Percentiles rank a stretch among this genome's conserved stretches.
Evolutionary conservation across 2,329 filamentous ascomycete genomes (phyloP).

Genomic region (Monilinia polystroma): DNA sequence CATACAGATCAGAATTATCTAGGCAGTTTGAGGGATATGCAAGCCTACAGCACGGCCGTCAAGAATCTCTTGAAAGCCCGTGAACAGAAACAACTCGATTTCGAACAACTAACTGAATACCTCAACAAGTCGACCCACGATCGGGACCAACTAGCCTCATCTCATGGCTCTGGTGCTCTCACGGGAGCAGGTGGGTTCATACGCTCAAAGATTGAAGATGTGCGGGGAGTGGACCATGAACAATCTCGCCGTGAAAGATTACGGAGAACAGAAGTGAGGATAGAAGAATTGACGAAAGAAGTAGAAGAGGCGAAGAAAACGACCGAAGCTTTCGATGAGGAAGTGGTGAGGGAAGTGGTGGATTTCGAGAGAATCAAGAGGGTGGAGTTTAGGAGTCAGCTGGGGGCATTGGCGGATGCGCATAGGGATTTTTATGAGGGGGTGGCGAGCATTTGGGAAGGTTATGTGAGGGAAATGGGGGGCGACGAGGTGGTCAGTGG

Average conservation of each 20-base stretch:
- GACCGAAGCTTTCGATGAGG: constrained; percentile 91
- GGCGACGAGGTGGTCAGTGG: neutral
- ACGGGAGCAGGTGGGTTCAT: constrained; percentile 83
- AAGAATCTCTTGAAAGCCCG: constrained; percentile 87
- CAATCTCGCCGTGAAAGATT: constrained; percentile 82
- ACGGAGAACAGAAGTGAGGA: constrained; percentile 86
- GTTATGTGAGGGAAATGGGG: constrained; percentile 81
- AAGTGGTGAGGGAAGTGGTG: constrained; percentile 86
- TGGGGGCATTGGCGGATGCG: constrained; percentile 78
- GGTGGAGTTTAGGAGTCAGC: constrained; percentile 82
- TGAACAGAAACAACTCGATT: constrained; percentile 97
- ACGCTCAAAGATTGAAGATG: constrained; percentile 92
- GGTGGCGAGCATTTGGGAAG: constrained; percentile 81
- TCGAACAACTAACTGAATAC: constrained; percentile 93
- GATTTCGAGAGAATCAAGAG: constrained; percentile 98
- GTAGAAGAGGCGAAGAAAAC: constrained; percentile 85
- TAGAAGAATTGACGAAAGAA: constrained; percentile 85
- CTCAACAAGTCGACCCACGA: constrained; percentile 87
- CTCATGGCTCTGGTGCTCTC: constrained; percentile 60
- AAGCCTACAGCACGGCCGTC: constrained; percentile 84
- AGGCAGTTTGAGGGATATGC: constrained; percentile 89
- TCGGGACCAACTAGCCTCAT: constrained; percentile 65
- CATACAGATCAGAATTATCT: constrained; percentile 95
- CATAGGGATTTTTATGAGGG: constrained; percentile 84
- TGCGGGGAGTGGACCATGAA: constrained; percentile 94